Conservation (phyloP, 2,329 filamentous ascomycete genomes). For the Fusarium hainanense region DNA sequence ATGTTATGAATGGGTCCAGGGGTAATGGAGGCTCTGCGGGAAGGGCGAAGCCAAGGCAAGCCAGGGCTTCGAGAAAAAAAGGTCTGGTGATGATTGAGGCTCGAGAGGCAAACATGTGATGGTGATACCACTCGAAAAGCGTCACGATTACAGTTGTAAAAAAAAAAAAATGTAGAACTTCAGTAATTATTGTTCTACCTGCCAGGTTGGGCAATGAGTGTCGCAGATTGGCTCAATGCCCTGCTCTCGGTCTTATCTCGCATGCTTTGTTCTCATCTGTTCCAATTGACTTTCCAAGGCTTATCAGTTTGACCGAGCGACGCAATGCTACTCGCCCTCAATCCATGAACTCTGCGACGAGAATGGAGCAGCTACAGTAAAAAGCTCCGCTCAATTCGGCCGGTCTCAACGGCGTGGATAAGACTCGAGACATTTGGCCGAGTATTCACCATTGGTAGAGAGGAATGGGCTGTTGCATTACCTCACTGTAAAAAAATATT, state of each 20-base stretch:
- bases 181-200: background rate
- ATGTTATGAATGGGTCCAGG: conserved; percentile 13
- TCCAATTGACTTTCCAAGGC: conserved; percentile 28
- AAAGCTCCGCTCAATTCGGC: conserved; percentile 25
- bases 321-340: background rate
- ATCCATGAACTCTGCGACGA: conserved; percentile 14
- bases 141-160: background rate
- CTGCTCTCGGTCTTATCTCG: conserved; percentile 29
- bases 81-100: background rate
- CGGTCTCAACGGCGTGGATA: conserved; percentile 27
- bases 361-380: conserved; percentile 13
- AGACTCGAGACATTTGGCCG: conserved; percentile 22
- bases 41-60: background rate
- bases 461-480: conserved; percentile 3
- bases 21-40: conserved; percentile 28
- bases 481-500: background rate
- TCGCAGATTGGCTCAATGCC: conserved; percentile 7
- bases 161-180: background rate
- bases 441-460: conserved; percentile 25
- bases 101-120: background rate
- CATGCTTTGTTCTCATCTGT: conserved; percentile 20
- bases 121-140: background rate
- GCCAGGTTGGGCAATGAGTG: background rate
- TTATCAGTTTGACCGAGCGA: conserved; percentile 28
- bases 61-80: background rate